These are phyloP conservation scores for Aciculoconidium aculeatum DNA, from an alignment of 805 yeast genomes.

Conservation along the genomic window DNA sequence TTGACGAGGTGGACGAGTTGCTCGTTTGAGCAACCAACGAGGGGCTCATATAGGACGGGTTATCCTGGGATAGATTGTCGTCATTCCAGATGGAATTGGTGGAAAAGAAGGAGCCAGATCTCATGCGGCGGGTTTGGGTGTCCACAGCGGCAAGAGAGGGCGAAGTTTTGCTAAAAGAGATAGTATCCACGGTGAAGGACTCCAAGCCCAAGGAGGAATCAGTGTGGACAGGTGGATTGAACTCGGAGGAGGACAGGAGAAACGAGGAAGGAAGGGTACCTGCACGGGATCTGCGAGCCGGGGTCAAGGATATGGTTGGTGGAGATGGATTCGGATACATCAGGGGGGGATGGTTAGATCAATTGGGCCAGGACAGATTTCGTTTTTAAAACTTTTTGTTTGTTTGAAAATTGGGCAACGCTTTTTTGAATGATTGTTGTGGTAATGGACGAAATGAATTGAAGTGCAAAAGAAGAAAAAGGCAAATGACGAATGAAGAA, in stretches of 20 bases:
- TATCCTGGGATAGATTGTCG: slow-evolving; percentile 21
- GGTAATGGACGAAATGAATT: too few relatives aligned
- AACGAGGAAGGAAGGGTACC: slow-evolving; percentile 74
- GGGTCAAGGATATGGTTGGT: slow-evolving; percentile 26
- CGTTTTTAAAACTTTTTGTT: too few relatives aligned
- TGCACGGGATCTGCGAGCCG: slow-evolving; percentile 54
- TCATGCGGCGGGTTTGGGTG: slow-evolving; percentile 37
- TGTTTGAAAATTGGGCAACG: too few relatives aligned
- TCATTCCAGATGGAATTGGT: slow-evolving; percentile 57
- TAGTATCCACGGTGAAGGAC: too few relatives aligned
- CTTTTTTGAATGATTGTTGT: too few relatives aligned
- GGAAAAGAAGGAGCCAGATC: slow-evolving; percentile 52
- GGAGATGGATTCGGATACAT: slow-evolving; percentile 25
- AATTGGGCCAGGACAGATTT: too few relatives aligned
- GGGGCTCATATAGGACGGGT: slow-evolving; percentile 14
- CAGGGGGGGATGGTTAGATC: too few relatives aligned
- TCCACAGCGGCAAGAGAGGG: slow-evolving; percentile 11
- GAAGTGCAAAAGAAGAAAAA: too few relatives aligned
- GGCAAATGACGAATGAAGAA: too few relatives aligned
- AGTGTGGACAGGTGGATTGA: too few relatives aligned
- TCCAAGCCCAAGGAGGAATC: slow-evolving; percentile 8
- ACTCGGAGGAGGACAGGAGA: slow-evolving; percentile 8
- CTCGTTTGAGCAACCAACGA: slow-evolving; percentile 13
- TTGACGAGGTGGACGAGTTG: slow-evolving; percentile 5
- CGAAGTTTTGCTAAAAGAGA: slow-evolving; percentile 4